Evolutionary conservation across 2,329 filamentous ascomycete genomes (phyloP), one percentile per base, ranked within the genome.

Genomic region (Alternaria dauci): DNA sequence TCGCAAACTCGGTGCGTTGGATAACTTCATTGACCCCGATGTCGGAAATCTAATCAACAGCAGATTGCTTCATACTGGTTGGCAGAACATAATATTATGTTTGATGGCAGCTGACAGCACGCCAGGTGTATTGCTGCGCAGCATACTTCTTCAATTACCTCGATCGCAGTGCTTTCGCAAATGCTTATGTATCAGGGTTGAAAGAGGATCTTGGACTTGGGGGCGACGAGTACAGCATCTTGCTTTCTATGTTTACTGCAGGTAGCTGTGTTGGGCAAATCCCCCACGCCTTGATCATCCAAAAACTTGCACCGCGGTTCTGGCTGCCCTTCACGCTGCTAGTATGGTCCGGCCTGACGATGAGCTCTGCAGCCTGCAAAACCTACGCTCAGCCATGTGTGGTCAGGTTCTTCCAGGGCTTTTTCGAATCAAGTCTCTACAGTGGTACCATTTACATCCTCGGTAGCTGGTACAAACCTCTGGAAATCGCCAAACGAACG

Each of bases 121-220:
- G 1, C 26, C 4, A 59, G 55, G 70, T 72, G 23, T 75, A 75
- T 50, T 75, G 70, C 44, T 75, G 72, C 50, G 66, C 71, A 25
- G 71, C 69, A 16, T 75, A 74, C 54, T 75, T 74, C n/a, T 74
- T 75, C 65, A 75, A 75, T 20, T 75, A 75, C 47, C 57, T 75
- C 20, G 72, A 71, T 67, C 38, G 60, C 46, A 69, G 42, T 42
- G 69, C 72, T 7, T 74, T 75, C 34, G 66, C 71, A 23, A 75
- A 75, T 68, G 72, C 71, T 16, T 75, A 75, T 63, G 71, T 75
- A 1, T 71, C 71, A 0, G 72, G 72, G 6, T 47, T 73, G 18
- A 71, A 74, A 51, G 72, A 75, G 52, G 66, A 65, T 14, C 59
- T 75, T 12, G 36, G 38, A 5, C 65, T 75, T 5, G 30, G 55